phyloP scores from a whole-genome alignment of 164 flowering plant genomes.

The Magnolia changhungtana region DNA sequence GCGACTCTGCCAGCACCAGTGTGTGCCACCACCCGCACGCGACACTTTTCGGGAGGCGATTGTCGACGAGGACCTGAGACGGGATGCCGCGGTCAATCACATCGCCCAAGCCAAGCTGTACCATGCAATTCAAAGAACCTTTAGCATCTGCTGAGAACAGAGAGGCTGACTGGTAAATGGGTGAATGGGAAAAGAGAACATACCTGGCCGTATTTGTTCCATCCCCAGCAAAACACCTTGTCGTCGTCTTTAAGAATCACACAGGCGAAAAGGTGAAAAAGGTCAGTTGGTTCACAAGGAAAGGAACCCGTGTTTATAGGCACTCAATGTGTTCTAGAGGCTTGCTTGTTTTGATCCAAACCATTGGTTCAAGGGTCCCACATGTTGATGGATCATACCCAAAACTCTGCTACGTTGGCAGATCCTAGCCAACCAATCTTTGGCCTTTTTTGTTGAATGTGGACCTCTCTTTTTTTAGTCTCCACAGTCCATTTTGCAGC shows the following conservation, averaged over 20 bases:
- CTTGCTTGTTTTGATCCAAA: no score
- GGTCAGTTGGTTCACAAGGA: background rate
- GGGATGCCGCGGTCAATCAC: slow-evolving; percentile 84
- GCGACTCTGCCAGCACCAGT: slow-evolving; percentile 68
- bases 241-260: slow-evolving; percentile 49
- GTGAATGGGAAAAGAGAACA: background rate
- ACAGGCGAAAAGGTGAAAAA: background rate
- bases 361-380: no score
- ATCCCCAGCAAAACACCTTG: slow-evolving; percentile 92
- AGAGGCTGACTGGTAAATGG: background rate
- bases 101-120: slow-evolving; percentile 92
- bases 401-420: no score
- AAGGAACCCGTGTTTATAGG: background rate
- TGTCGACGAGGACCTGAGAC: slow-evolving; percentile 56
- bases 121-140: background rate
- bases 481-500: no score
- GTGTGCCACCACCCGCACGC: slow-evolving; percentile 99
- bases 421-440: no score
- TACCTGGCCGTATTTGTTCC: slow-evolving; percentile 99
- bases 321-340: no score
- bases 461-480: no score
- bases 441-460: no score
- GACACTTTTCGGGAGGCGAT: slow-evolving; percentile 49
- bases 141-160: background rate
- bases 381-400: no score